Base-by-base conservation (phyloP, 371 early-diverging fungal genomes). In the Circinella minor region DNA sequence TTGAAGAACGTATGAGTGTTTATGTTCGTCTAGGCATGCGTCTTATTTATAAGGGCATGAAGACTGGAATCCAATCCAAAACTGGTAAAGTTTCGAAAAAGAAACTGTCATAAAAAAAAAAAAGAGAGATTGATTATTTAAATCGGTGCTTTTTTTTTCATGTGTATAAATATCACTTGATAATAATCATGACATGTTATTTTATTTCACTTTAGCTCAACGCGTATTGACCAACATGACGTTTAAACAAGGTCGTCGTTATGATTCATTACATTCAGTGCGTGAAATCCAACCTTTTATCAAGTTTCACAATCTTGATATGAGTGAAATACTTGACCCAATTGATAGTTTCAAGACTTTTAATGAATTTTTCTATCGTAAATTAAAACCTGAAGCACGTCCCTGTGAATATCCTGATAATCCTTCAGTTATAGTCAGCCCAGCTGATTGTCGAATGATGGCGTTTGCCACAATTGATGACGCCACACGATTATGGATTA, bases 321-420 rank as follows among this genome's bases (percentile, higher is more conserved):
- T 85, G 80, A 75, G 76, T 3, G 86, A 91, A 66, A 88, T 90
- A 1, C 69, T 90, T 3, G 88, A 91, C 18, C 93, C 95, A 0
- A 69, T 92, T 10, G 82, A 88, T 17, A 83, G 78, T 51, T 96
- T 92, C 69, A 80, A 84, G 54, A 92, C 86, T 14, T 95, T 96
- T 72, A 96, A 95, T 71, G 90, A 95, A 70, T 96, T 96, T 81
- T 95, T 95, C 71, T 94, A 93, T 79, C 87, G 96, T 61, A 90
- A 88, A 61, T 82, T 96, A 15, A 94, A 94, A 68, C 91, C 93
- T 1, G 81, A 74, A 10, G 83, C 91, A 3, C 85, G 96, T n/a
- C 75, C 76, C 0, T 77, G 92, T 55, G 90, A 87, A n/a, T 80
- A 81, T 0, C 85, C 87, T 4, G 88, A 87, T 11, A 81, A 94